Conservation (phyloP, 202 grass and related monocot genomes). For the Cymbopogon flexuosus region DNA sequence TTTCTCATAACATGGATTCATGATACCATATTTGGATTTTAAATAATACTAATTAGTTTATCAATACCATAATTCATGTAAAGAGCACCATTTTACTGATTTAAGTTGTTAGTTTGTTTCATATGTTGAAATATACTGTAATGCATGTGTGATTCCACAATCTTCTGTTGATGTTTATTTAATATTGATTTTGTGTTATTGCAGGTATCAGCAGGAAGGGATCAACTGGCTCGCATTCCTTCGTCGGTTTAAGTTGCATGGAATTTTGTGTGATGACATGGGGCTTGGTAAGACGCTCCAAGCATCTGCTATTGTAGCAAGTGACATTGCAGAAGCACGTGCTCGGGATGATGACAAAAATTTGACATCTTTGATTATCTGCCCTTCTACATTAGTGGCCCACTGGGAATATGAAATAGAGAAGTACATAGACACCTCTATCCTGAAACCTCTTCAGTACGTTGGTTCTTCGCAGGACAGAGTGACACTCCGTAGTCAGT, state of each 20-base stretch:
- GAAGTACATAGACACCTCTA: constrained; percentile 84
- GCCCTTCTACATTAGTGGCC: constrained; percentile 90
- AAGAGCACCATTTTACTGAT: not conserved
- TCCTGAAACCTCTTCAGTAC: constrained; percentile 83
- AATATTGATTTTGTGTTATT: constrained; percentile 13
- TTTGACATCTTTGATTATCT: constrained; percentile 85
- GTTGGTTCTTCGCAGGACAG: constrained; percentile 84
- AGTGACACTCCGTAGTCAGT: constrained; percentile 57
- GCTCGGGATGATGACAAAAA: constrained; percentile 41
- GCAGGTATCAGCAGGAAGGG: constrained; percentile 98
- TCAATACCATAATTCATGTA: not conserved
- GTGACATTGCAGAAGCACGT: constrained; percentile 83
- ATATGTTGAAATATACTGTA: not conserved
- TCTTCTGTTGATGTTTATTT: not conserved
- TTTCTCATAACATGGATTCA: constrained; percentile 10
- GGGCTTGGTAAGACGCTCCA: constrained; percentile 98
- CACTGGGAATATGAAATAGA: constrained; percentile 99
- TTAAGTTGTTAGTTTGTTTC: not conserved
- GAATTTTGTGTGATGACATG: constrained; percentile 99
- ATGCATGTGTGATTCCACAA: constrained; percentile 10
- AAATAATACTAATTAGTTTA: not conserved
- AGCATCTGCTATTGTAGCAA: constrained; percentile 88
- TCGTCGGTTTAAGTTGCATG: constrained; percentile 88
- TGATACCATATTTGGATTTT: not conserved
- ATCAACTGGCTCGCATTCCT: constrained; percentile 97